Conservation (phyloP, 306 rosid species). For the Senna tora region DNA sequence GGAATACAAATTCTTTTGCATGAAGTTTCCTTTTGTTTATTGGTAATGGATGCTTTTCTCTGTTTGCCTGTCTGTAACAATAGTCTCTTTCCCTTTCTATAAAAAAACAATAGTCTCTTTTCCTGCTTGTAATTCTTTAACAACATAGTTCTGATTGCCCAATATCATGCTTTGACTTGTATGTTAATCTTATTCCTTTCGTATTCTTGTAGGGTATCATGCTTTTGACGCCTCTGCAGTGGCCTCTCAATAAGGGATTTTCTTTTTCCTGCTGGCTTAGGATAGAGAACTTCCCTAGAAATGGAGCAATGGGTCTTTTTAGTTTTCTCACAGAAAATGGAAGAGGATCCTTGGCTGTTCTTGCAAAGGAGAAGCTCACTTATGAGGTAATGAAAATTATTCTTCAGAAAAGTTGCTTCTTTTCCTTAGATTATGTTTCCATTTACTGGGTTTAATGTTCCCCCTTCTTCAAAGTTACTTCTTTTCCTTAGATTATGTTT, state of each 20-base stretch:
- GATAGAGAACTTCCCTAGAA: slow-evolving; percentile 86
- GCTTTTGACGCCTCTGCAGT: slow-evolving; percentile 85
- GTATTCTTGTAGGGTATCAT: slow-evolving; percentile 73
- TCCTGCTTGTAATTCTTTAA: slow-evolving; percentile 25
- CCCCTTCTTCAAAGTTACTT: slow-evolving; percentile 19
- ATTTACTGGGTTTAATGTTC: slow-evolving; percentile 28
- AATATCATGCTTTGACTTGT: slow-evolving; percentile 24
- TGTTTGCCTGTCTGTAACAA: not conserved
- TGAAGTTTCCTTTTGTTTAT: not conserved
- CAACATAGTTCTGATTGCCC: slow-evolving; percentile 24
- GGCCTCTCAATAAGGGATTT: slow-evolving; percentile 92
- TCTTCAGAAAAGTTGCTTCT: slow-evolving; percentile 33
- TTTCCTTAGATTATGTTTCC: slow-evolving; percentile 22
- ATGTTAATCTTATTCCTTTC: slow-evolving; percentile 37
- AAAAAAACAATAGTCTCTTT: not conserved
- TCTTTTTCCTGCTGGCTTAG: slow-evolving; percentile 97
- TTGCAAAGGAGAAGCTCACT: slow-evolving; percentile 75
- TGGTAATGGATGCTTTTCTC: slow-evolving; percentile 24
- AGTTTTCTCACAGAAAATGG: slow-evolving; percentile 92
- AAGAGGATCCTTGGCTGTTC: slow-evolving; percentile 82
- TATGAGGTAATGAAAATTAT: slow-evolving; percentile 66
- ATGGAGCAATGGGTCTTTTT: slow-evolving; percentile 93
- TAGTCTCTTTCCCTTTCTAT: not conserved
- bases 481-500: slow-evolving; percentile 22
- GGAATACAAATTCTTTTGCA: not conserved